These are phyloP conservation scores for Prunus mira DNA, from an alignment of 306 rosid genomes.

Conservation along the genomic window DNA sequence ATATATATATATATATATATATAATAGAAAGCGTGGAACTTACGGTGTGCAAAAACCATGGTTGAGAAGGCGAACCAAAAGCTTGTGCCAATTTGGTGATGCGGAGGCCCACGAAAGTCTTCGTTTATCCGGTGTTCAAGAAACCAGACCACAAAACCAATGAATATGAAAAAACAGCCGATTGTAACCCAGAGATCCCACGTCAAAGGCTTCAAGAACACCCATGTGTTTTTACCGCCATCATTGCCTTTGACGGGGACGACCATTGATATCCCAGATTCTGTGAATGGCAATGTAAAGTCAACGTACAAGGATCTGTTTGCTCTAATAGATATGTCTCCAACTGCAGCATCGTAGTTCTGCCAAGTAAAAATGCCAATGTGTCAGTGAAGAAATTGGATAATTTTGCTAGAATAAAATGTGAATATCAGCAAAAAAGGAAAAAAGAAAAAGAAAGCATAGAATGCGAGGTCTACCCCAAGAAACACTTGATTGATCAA, in stretches of 20 bases:
- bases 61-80: conserved; percentile 66
- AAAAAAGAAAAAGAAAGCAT: no score
- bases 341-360: conserved; percentile 43
- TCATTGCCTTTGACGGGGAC: conserved; percentile 37
- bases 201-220: conserved; percentile 58
- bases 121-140: conserved; percentile 57
- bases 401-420: not conserved
- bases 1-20: no score
- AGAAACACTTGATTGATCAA: conserved; percentile 37
- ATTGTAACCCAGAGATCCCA: conserved; percentile 52
- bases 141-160: conserved; percentile 59
- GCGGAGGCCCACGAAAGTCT: conserved; percentile 52
- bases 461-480: conserved; percentile 25
- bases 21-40: not conserved
- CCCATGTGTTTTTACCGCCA: conserved; percentile 39
- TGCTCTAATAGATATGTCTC: conserved; percentile 36
- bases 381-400: not conserved
- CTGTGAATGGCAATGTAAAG: conserved; percentile 55
- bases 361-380: conserved; percentile 11
- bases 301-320: conserved; percentile 52
- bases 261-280: conserved; percentile 58
- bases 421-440: not conserved
- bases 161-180: conserved; percentile 41
- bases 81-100: conserved; percentile 58
- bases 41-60: conserved; percentile 54